Conservation (phyloP, 2,329 filamentous ascomycete genomes). For the Sphaerostilbella broomeana region DNA sequence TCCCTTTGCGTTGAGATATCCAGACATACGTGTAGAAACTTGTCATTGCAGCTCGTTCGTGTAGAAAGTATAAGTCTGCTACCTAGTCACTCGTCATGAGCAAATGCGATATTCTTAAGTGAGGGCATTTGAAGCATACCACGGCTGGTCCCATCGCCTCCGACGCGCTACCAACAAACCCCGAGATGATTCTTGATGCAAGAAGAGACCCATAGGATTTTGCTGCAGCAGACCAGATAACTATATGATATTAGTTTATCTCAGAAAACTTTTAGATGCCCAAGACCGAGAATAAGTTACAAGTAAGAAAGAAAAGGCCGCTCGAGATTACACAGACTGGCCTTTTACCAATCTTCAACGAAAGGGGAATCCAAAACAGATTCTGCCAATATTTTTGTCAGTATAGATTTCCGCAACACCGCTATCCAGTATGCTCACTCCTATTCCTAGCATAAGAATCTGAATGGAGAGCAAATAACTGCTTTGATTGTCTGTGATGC, state of each 20-base stretch:
- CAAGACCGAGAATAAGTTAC: too few species aligned
- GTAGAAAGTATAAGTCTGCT: slow-evolving; percentile 5
- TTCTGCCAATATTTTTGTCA: not conserved
- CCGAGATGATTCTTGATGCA: slow-evolving; percentile 1
- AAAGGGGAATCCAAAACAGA: slow-evolving; percentile 5
- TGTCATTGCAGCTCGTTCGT: slow-evolving; percentile 3
- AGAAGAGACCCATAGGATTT: slow-evolving; percentile 4
- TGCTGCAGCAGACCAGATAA: slow-evolving; percentile 1
- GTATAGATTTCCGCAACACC: not conserved
- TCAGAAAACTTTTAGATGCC: not conserved
- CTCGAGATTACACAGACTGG: slow-evolving; percentile 3
- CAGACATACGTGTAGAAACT: not conserved
- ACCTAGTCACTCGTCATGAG: too few species aligned
- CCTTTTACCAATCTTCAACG: slow-evolving; percentile 1
- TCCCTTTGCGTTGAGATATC: not conserved
- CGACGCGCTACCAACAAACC: not conserved
- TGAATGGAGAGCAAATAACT: slow-evolving; percentile 1
- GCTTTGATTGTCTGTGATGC: not conserved
- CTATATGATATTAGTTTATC: not conserved
- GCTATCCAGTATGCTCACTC: not conserved
- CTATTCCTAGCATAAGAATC: slow-evolving; percentile 2
- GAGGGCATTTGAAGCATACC: not conserved
- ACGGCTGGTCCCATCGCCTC: slow-evolving; percentile 3
- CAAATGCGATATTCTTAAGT: too few species aligned
- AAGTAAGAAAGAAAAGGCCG: not conserved